Percentiles rank a stretch among this genome's conserved stretches.
These are phyloP conservation scores for Lactarius quietus DNA, from an alignment of 768 basidiomycete species.

Conservation along the genomic window DNA sequence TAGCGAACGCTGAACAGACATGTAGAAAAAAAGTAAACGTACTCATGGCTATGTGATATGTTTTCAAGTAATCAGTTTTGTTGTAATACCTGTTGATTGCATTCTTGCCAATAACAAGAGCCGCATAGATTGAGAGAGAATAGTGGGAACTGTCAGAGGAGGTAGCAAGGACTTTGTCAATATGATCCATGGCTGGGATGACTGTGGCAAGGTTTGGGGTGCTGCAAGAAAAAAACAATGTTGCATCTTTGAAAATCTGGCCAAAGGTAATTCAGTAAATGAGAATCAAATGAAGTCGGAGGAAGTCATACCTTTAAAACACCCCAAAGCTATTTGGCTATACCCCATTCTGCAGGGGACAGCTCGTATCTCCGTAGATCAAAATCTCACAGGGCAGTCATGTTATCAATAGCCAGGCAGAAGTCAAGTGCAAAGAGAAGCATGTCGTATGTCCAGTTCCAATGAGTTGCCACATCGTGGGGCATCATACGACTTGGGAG, in stretches of 20 bases:
- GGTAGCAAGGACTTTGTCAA: conserved; percentile 26
- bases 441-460: conserved; percentile 29
- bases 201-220: conserved; percentile 33
- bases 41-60: conserved; percentile 34
- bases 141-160: too few species aligned
- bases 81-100: conserved; percentile 32
- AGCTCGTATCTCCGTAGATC: conserved; percentile 20
- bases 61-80: conserved; percentile 27
- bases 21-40: too few species aligned
- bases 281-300: neutral
- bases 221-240: conserved; percentile 33
- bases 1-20: too few species aligned
- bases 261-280: neutral
- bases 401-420: conserved; percentile 6
- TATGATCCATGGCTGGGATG: conserved; percentile 39
- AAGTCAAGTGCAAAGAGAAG: conserved; percentile 23
- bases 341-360: neutral
- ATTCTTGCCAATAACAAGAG: conserved; percentile 24
- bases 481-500: conserved; percentile 19
- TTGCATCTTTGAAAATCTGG: conserved; percentile 38
- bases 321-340: neutral
- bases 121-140: neutral
- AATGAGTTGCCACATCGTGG: conserved; percentile 29
- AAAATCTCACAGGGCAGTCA: neutral
- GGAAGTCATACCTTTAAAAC: neutral